phyloP scores from a whole-genome alignment of 2,329 filamentous ascomycete genomes.

The Ploettnerulaceae sp. region DNA sequence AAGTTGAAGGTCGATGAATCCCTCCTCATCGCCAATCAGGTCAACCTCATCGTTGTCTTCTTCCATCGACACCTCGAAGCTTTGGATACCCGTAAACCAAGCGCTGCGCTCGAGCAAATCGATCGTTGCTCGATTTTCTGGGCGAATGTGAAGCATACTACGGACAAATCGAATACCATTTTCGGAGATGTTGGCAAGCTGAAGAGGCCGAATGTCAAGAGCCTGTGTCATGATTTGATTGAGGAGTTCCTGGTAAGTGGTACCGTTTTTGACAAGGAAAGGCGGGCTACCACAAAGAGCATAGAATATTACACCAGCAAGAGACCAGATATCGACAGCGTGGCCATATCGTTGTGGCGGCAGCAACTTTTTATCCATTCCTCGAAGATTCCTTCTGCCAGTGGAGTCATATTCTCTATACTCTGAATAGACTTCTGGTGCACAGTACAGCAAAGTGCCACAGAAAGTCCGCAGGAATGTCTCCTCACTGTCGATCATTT shows the following conservation, averaged over 20 bases:
- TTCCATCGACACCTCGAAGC: conserved; percentile 22
- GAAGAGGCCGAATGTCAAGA: conserved; percentile 62
- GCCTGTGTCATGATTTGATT: conserved; percentile 78
- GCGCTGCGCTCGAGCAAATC: conserved; percentile 62
- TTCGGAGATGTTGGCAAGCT: conserved; percentile 53
- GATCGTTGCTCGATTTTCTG: conserved; percentile 71
- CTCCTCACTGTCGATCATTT: conserved; percentile 83
- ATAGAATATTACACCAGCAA: conserved; percentile 88
- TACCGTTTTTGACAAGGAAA: conserved; percentile 72
- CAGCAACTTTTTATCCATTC: conserved; percentile 26
- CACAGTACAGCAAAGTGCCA: conserved; percentile 91
- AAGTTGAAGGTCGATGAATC: conserved; percentile 19
- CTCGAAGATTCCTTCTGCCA: conserved; percentile 46
- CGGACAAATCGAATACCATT: conserved; percentile 68
- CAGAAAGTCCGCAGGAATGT: conserved; percentile 96
- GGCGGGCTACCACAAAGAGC: conserved; percentile 75
- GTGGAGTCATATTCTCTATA: conserved; percentile 64
- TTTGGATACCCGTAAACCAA: conserved; percentile 54
- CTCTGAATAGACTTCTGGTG: conserved; percentile 88
- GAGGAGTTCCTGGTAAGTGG: conserved; percentile 73
- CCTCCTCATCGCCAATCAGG: conserved; percentile 17
- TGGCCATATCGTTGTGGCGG: conserved; percentile 69
- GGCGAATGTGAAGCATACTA: conserved; percentile 77
- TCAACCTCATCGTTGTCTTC: conserved; percentile 28
- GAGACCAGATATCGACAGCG: conserved; percentile 93